Base-by-base conservation (phyloP, 1,284 basidiomycete species). In the Gomphus sp. region DNA sequence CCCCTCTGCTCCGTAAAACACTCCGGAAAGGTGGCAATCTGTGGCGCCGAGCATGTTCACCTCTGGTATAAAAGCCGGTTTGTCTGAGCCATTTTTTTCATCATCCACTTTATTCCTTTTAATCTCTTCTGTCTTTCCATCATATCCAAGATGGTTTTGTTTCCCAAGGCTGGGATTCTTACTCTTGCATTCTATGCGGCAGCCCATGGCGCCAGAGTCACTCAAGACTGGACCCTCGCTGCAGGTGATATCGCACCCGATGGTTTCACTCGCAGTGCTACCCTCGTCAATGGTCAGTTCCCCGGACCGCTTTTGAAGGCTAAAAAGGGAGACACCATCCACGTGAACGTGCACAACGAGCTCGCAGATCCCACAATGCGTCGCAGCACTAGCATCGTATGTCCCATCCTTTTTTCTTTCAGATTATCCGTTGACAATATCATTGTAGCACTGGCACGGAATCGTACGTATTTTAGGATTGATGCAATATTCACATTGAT, bases 331-430 rank as follows among this genome's bases (percentile, higher is more conserved):
- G 67, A 69, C 55, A 49, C 43, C 22, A 58, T 64, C 28, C 45
- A 6, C 2, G 37, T 54, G 9, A 43, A 54, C 37, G 37, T 54
- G 4, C 18, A 18, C n/a, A 54, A 54, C 64, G 55, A 67, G 67
- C 49, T 67, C 43, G 64, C 64, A 1, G 60, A 62, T 47, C 64
- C 65, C 18, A 52, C 37, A 14, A 67, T 69, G 66, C 64, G 66
- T 33, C 60, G 67, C 6, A 66, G 66, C 45, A 67, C 65, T 7
- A 66, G 67, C 18, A 68, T 69, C 48, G 66, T 67, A 50, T 53
- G 64, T 62, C 3, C 14, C 16, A 36, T 36, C n/a, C n/a, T n/a
- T 18, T 54, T 34, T 54, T 44, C 37, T 56, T 16, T 44, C 34
- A n/a, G 56, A 52, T 45, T 33, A 45, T 44, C 52, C 34, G 33